Base-by-base conservation (phyloP, 2,329 filamentous ascomycete genomes). In the Exophiala phaeomuriformis region DNA sequence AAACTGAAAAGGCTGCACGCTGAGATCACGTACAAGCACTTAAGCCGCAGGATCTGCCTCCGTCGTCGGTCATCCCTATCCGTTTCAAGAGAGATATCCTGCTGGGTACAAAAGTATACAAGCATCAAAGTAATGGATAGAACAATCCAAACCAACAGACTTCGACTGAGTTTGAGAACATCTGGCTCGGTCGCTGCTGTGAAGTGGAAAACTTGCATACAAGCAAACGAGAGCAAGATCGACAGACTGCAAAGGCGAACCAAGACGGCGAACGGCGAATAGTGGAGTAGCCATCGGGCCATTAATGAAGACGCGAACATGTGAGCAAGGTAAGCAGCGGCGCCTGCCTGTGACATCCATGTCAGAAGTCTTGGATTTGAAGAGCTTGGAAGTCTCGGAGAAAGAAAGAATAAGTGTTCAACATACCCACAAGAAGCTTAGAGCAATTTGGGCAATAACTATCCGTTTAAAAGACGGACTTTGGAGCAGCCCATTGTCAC, bases 251-350 rank as follows among this genome's bases (percentile, higher is more conserved):
- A 58, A 42, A 93, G 83, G 47, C 88, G 86, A 53, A 93, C 83
- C 57, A 90, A 81, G 44, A 88, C 89, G 47, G 87, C 88, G 62
- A 71, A 67, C 37, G 88, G 86, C 9, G 87, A 89, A 71, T 91
- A 93, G 68, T 90, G 85, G 62, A 91, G 77, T 63, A 93, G 83
- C 88, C 85, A 63, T 32, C 61, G 55, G 8, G 61, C 51, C 61
- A 63, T 63, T 37, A 63, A 52, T 4, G 61, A 63, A 5, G 61
- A 63, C 4, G 58, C 58, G 47, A 63, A 62, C 43, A 63, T 39
- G 51, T 63, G 61, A 4, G 61, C 56, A 3, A 63, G 53, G 37
- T 63, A 63, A 0, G 61, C 59, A n/a, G 61, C 58, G 19, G 58
- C 53, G 8, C 51, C 54, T 32, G 61, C 61, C 61, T 63, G 19